Base-by-base conservation (phyloP, 108 stramenopile genomes). In the Skeletonema menzelii region DNA sequence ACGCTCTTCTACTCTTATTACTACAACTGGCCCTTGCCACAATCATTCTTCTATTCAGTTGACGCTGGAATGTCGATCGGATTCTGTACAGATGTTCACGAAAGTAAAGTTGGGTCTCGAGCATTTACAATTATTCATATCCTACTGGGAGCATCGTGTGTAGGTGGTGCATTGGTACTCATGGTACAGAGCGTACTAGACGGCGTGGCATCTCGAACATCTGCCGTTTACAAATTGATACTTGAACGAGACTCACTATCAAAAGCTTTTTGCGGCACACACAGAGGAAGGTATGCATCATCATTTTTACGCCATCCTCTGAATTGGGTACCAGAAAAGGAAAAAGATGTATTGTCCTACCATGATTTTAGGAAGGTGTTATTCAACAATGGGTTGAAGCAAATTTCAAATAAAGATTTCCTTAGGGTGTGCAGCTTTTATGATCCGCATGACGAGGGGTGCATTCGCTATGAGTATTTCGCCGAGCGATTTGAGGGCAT, bases 61-160 rank as follows among this genome's bases (percentile, higher is more conserved):
- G 89, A 90, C 74, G 89, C 89, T 4, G 89, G 89, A 10, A 90
- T 90, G 89, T 85, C 84, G n/a, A 90, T 90, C 56, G 89, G 89
- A 44, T 90, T 90, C 65, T 90, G 89, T 67, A 90, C 89, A 26
- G 80, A 90, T 56, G 89, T 90, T 15, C 56, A 26, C 2, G 89
- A 90, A 71, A 86, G 82, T 19, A 82, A 79, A 27, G 80, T 84
- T 5, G 70, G 69, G 1, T 83, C 82, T 59, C 73, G 87, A 65
- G 85, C 87, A n/a, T 90, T 90, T 56, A 87, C 89, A 6, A 73
- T 90, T 17, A 26, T 86, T 10, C 85, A 80, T 40, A 90, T 90
- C 31, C 62, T 90, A 12, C 58, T 90, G 65, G 89, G 89, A 7
- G 89, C 89, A 10, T 84, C 82, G 10, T 80, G 80, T 17, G 84